These are phyloP conservation scores for Bassia scoparia DNA, from an alignment of 148 eudicot species.

Conservation along the genomic window DNA sequence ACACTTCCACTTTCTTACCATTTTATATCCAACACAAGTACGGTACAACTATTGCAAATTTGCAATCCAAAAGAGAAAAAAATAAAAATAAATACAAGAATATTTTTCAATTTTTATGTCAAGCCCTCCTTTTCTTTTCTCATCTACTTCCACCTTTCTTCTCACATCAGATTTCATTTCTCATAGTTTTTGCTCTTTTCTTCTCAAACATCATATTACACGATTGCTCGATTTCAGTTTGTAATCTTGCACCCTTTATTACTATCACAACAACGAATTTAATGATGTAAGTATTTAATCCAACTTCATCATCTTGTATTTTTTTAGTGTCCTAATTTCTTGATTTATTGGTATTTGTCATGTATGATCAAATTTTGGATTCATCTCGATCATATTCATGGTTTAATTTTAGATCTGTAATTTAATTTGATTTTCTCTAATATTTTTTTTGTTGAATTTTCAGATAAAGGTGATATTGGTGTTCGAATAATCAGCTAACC, in stretches of 20 bases:
- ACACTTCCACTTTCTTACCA: too few relatives aligned
- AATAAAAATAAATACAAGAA: too few relatives aligned
- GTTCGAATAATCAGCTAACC: neutral
- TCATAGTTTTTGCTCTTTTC: neutral
- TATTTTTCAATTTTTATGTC: neutral
- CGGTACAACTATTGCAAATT: too few relatives aligned
- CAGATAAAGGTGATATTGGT: neutral
- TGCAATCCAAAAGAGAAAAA: too few relatives aligned
- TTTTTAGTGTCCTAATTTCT: neutral
- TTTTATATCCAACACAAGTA: too few relatives aligned
- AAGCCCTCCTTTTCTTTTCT: neutral
- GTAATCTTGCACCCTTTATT: neutral
- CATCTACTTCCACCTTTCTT: neutral
- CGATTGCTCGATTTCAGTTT: neutral
- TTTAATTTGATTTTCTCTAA: too few relatives aligned
- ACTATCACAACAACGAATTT: neutral
- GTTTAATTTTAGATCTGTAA: slow-evolving; percentile 1
- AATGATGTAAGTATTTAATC: neutral
- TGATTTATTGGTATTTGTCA: neutral
- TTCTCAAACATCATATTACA: neutral
- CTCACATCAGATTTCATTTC: neutral
- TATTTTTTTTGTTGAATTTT: neutral
- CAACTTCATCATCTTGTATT: neutral
- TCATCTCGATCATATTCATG: neutral
- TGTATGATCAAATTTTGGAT: neutral